Evolutionary conservation across 805 yeast species (phyloP).

Genomic region (Isabelozyma gotoi): DNA sequence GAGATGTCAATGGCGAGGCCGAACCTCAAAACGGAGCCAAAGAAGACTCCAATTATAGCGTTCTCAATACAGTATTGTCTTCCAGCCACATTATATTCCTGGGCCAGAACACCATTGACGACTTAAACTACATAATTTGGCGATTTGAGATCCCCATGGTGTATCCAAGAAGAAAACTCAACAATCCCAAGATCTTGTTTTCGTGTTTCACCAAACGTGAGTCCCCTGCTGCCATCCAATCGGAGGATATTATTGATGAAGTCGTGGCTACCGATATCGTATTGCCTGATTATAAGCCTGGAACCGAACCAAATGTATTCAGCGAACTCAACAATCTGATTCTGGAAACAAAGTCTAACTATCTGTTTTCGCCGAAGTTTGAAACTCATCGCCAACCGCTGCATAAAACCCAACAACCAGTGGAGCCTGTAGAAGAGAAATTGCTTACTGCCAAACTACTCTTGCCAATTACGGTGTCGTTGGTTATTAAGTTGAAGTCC

Average conservation of each 20-base stretch:
- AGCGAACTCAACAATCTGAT: not conserved
- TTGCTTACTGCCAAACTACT: constrained; percentile 8
- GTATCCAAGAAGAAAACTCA: constrained; percentile 30
- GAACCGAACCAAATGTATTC: not conserved
- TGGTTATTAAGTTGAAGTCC: constrained; percentile 47
- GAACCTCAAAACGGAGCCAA: constrained; percentile 1
- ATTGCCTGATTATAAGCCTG: not conserved
- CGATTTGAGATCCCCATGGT: constrained; percentile 25
- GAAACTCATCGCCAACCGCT: not conserved
- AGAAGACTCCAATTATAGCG: constrained; percentile 3
- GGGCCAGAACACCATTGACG: constrained; percentile 7
- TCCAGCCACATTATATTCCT: constrained; percentile 2
- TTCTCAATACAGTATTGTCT: constrained; percentile 3
- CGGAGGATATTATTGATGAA: not conserved
- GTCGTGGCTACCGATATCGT: not conserved
- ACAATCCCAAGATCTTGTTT: constrained; percentile 23
- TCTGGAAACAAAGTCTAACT: not conserved
- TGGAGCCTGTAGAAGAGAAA: not conserved
- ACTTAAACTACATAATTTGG: constrained; percentile 21
- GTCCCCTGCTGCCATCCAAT: not conserved
- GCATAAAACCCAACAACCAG: not conserved
- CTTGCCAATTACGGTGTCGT: constrained; percentile 34
- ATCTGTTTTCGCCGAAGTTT: not conserved
- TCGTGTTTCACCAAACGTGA: not conserved
- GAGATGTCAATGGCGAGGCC: constrained; percentile 12